Percentiles rank a stretch among this genome's conserved stretches.
phyloP scores from a whole-genome alignment of 192 early-diverging fungal genomes.

The Paraglomus brasilianum region DNA sequence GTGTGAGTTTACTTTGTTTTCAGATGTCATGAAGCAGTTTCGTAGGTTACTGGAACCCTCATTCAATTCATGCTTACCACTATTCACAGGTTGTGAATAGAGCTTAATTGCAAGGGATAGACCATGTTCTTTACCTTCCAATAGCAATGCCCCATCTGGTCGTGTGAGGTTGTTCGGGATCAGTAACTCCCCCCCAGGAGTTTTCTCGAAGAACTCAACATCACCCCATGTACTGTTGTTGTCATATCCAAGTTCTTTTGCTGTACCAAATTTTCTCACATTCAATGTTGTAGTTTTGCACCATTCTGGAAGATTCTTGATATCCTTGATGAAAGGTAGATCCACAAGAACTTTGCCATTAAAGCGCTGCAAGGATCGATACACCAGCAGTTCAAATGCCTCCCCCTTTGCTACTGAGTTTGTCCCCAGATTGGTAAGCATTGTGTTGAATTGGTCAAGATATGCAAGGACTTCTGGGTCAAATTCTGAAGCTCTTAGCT shows the following conservation, averaged over 20 bases:
- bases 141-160: conserved; percentile 33
- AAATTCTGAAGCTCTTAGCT: conserved; percentile 6
- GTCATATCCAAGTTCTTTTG: no score
- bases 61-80: neutral
- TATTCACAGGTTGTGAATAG: neutral
- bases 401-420: conserved; percentile 30
- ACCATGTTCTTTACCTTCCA: conserved; percentile 31
- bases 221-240: no score
- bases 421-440: conserved; percentile 20
- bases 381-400: conserved; percentile 32
- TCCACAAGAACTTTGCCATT: conserved; percentile 28
- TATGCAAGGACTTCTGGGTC: conserved; percentile 29
- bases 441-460: conserved; percentile 24
- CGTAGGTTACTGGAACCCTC: conserved; percentile 30
- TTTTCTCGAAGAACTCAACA: conserved; percentile 25
- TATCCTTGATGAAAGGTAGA: conserved; percentile 1
- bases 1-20: no score
- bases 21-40: conserved; percentile 21
- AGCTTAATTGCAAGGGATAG: conserved; percentile 31
- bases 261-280: no score
- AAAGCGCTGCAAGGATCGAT: conserved; percentile 31
- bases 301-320: neutral
- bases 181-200: no score
- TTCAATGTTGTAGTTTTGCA: neutral
- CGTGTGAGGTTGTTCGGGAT: no score